Conservation (phyloP, 371 early-diverging fungal genomes). For the Lichtheimia ornata region DNA sequence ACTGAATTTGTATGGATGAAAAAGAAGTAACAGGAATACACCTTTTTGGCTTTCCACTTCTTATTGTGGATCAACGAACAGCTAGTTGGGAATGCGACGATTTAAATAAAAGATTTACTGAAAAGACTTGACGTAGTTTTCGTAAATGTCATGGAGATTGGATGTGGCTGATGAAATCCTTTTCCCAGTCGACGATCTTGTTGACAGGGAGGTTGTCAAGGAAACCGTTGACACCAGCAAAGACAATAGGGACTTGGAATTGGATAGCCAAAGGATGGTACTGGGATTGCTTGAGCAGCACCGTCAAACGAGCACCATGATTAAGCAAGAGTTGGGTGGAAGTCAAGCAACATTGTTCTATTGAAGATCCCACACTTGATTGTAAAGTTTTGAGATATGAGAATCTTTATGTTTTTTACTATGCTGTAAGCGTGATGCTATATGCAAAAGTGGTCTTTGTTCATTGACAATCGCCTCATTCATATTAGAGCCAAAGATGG, state of each 20-base stretch:
- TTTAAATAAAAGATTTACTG: constrained; percentile 35
- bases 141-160: constrained; percentile 80
- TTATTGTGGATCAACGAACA: no score
- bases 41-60: no score
- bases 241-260: constrained; percentile 91
- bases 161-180: constrained; percentile 86
- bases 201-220: constrained; percentile 93
- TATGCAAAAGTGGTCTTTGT: no score
- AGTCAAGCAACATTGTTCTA: constrained; percentile 27
- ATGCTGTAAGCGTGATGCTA: no score
- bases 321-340: constrained; percentile 96
- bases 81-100: constrained; percentile 40
- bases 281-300: constrained; percentile 93
- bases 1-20: constrained; percentile 36
- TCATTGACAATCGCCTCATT: no score
- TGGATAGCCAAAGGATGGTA: constrained; percentile 91
- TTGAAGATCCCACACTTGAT: no score
- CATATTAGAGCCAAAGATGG: no score
- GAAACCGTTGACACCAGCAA: constrained; percentile 96
- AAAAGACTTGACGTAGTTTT: constrained; percentile 88
- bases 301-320: constrained; percentile 97
- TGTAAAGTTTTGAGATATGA: no score
- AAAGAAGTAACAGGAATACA: constrained; percentile 4
- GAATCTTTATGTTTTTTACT: no score
- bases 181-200: constrained; percentile 89